phyloP scores from a whole-genome alignment of 1,284 basidiomycete species.

The Phellopilus nigrolimitatus region DNA sequence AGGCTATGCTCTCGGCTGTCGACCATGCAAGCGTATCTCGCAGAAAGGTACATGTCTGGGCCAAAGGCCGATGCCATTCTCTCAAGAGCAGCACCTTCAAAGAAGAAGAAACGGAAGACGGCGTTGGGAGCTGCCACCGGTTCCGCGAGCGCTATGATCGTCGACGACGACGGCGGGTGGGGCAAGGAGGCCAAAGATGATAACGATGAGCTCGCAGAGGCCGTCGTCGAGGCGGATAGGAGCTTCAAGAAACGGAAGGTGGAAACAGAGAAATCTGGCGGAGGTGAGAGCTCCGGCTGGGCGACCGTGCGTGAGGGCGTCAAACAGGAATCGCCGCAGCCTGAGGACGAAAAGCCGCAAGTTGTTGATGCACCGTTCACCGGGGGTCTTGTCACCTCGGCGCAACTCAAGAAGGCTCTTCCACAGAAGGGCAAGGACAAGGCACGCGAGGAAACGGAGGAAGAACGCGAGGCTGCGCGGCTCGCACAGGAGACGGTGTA shows the following conservation, averaged over 20 bases:
- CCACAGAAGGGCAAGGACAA: constrained; percentile 27
- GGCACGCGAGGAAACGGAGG: constrained; percentile 36
- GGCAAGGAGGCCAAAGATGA: constrained; percentile 45
- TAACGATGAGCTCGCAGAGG: constrained; percentile 49
- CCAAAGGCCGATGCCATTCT: constrained; percentile 96
- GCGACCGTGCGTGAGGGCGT: constrained; percentile 45
- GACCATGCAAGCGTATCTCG: constrained; percentile 69
- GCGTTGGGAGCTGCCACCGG: constrained; percentile 41
- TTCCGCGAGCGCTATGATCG: no score
- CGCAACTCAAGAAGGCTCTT: constrained; percentile 53
- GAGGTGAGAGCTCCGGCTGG: constrained; percentile 52
- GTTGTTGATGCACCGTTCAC: constrained; percentile 54
- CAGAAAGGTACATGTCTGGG: constrained; percentile 92
- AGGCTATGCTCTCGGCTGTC: no score
- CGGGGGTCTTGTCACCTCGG: constrained; percentile 75
- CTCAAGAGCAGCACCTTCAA: constrained; percentile 52
- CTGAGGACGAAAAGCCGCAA: constrained; percentile 67
- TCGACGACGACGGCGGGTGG: constrained; percentile 70
- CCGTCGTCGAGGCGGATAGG: constrained; percentile 62
- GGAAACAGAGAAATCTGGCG: constrained; percentile 23
- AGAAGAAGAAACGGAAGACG: constrained; percentile 71
- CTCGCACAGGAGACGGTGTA: constrained; percentile 87
- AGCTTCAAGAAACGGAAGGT: constrained; percentile 70
- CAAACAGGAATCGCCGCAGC: constrained; percentile 45
- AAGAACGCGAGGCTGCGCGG: constrained; percentile 50